Evolutionary conservation across 805 yeast species (phyloP).

Genomic region (Suhomyces sp.): DNA sequence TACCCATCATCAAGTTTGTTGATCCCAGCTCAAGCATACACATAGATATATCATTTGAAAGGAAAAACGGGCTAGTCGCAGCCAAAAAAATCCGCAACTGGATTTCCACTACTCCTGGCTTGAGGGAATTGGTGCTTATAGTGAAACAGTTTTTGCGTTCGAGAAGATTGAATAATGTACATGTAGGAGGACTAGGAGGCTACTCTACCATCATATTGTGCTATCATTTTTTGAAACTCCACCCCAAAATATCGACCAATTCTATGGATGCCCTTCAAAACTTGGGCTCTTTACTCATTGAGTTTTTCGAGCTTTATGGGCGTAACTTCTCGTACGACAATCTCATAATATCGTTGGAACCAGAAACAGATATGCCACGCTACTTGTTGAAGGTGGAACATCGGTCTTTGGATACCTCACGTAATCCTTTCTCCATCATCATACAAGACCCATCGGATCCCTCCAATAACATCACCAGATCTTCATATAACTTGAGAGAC

Average conservation of each 20-base stretch:
- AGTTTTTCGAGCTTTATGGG: conserved; percentile 91
- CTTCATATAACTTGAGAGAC: conserved; percentile 76
- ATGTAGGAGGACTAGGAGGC: conserved; percentile 93
- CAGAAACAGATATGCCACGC: conserved; percentile 50
- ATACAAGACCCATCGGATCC: conserved; percentile 89
- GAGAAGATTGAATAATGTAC: conserved; percentile 79
- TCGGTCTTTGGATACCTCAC: conserved; percentile 48
- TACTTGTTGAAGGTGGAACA: conserved; percentile 59
- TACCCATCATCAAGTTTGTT: conserved; percentile 89
- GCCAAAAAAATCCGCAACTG: conserved; percentile 75
- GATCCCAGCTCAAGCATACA: conserved; percentile 70
- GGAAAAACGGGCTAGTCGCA: conserved; percentile 77
- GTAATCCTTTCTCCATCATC: conserved; percentile 61
- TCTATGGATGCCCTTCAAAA: conserved; percentile 69
- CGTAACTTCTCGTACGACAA: conserved; percentile 81
- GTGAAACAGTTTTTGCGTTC: conserved; percentile 82
- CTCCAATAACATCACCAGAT: conserved; percentile 78
- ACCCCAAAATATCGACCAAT: conserved; percentile 70
- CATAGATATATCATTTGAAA: conserved; percentile 87
- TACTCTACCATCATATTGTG: conserved; percentile 88
- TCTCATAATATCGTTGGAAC: conserved; percentile 64
- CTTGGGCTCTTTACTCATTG: conserved; percentile 81
- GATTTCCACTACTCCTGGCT: conserved; percentile 70
- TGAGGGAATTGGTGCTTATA: conserved; percentile 76
- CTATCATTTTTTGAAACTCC: conserved; percentile 71